These are phyloP conservation scores for Gamsiella multidivaricata DNA, from an alignment of 192 early-diverging fungal species.

Conservation along the genomic window DNA sequence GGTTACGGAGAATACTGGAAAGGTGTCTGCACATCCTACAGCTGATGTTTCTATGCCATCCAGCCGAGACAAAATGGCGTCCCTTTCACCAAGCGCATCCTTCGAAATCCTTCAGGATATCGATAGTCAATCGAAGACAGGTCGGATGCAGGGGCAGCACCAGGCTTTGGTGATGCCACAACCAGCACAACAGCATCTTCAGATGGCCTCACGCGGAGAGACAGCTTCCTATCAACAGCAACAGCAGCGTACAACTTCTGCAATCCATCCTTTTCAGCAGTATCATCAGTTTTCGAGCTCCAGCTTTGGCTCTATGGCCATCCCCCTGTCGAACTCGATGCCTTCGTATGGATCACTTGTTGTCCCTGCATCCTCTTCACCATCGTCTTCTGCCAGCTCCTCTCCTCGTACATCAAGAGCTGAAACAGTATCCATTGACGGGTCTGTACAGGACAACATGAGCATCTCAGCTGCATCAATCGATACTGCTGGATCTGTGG, in stretches of 20 bases:
- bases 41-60: too few relatives aligned
- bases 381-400: slow-evolving; percentile 18
- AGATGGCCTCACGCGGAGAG: too few relatives aligned
- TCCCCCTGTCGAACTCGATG: slow-evolving; percentile 18
- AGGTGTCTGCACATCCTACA: too few relatives aligned
- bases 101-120: slow-evolving; percentile 29
- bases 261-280: not conserved
- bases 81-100: slow-evolving; percentile 9
- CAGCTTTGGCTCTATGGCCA: slow-evolving; percentile 18
- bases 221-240: slow-evolving; percentile 12
- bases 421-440: not conserved
- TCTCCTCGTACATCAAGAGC: slow-evolving; percentile 20
- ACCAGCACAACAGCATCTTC: slow-evolving; percentile 5
- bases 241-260: slow-evolving; percentile 5
- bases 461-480: not conserved
- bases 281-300: not conserved
- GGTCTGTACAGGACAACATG: not conserved
- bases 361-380: slow-evolving; percentile 41
- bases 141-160: not conserved
- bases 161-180: slow-evolving; percentile 5
- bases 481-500: not conserved
- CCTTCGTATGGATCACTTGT: slow-evolving; percentile 38
- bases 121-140: not conserved
- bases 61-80: not conserved
- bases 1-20: too few relatives aligned